Conservation (phyloP, 139 green algal species). For the Chlamydomonas sp. region DNA sequence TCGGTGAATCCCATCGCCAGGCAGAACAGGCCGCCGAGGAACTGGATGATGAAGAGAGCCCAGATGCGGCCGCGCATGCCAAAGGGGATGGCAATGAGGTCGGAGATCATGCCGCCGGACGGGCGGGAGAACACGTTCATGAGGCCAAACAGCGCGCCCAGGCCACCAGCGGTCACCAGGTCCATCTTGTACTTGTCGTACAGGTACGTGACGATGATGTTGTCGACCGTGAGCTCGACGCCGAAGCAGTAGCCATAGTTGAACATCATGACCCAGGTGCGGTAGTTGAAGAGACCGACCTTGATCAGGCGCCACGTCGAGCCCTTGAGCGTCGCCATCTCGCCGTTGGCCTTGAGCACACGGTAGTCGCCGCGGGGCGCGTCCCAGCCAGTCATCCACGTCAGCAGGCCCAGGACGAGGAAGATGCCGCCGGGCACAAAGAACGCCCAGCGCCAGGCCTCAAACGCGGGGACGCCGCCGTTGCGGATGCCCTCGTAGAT, state of each 20-base stretch:
- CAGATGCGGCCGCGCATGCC: constrained; percentile 81
- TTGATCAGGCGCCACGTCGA: constrained; percentile 51
- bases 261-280: constrained; percentile 51
- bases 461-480: constrained; percentile 20
- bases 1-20: constrained; percentile 64
- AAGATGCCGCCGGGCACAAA: constrained; percentile 61
- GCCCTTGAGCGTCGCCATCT: constrained; percentile 55
- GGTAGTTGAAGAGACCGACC: constrained; percentile 74
- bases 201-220: constrained; percentile 60
- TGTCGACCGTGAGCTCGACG: constrained; percentile 79
- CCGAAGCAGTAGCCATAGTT: constrained; percentile 79
- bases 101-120: constrained; percentile 60
- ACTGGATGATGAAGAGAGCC: constrained; percentile 56
- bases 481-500: constrained; percentile 52
- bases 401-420: constrained; percentile 56
- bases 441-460: constrained; percentile 56
- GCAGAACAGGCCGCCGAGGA: constrained; percentile 66
- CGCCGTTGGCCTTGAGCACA: constrained; percentile 59
- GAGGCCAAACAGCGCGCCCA: constrained; percentile 66
- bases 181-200: constrained; percentile 71
- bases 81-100: constrained; percentile 34
- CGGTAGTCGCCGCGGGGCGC: constrained; percentile 80
- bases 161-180: constrained; percentile 14
- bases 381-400: constrained; percentile 55
- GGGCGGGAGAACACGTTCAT: constrained; percentile 89